Percentiles rank a stretch among this genome's conserved stretches.
phyloP scores from a whole-genome alignment of 83 land plant genomes.

The Picea abies region DNA sequence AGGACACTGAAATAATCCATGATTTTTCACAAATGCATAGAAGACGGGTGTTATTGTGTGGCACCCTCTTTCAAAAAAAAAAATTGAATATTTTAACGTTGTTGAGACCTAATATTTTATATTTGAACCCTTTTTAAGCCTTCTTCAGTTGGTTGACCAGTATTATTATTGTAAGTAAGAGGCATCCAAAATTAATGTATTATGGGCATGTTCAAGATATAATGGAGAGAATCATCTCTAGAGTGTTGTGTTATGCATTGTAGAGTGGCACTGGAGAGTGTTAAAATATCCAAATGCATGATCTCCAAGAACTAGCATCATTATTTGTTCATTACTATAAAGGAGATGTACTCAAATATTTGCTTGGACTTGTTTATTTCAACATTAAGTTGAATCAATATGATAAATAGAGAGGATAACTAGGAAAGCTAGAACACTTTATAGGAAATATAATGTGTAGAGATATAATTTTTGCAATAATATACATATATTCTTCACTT shows the following conservation, averaged over 20 bases:
- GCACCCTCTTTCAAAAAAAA: conserved; percentile 55
- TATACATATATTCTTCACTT: conserved; percentile 67
- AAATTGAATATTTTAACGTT: conserved; percentile 63
- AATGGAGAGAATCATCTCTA: conserved; percentile 34
- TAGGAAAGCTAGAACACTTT: conserved; percentile 10
- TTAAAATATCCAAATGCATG: conserved; percentile 31
- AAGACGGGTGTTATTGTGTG: conserved; percentile 30
- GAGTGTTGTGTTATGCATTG: conserved; percentile 51
- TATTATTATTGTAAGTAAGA: too few relatives aligned
- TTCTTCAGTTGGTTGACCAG: too few relatives aligned
- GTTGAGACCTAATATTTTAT: conserved; percentile 1
- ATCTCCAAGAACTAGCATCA: conserved; percentile 19
- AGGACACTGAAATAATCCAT: conserved; percentile 55
- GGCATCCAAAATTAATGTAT: too few relatives aligned
- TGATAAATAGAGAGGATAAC: conserved; percentile 29
- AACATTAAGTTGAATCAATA: conserved; percentile 67
- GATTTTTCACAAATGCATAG: conserved; percentile 54
- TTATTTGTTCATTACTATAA: too few relatives aligned
- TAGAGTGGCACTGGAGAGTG: conserved; percentile 32
- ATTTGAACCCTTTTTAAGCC: too few relatives aligned
- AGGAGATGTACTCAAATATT: conserved; percentile 17
- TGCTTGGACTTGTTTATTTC: conserved; percentile 80
- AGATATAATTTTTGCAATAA: conserved; percentile 36
- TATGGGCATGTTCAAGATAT: too few relatives aligned
- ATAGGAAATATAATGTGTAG: conserved; percentile 26